phyloP scores from a whole-genome alignment of 176 grass and related monocot genomes.

The Rhynchospora tenuis region DNA sequence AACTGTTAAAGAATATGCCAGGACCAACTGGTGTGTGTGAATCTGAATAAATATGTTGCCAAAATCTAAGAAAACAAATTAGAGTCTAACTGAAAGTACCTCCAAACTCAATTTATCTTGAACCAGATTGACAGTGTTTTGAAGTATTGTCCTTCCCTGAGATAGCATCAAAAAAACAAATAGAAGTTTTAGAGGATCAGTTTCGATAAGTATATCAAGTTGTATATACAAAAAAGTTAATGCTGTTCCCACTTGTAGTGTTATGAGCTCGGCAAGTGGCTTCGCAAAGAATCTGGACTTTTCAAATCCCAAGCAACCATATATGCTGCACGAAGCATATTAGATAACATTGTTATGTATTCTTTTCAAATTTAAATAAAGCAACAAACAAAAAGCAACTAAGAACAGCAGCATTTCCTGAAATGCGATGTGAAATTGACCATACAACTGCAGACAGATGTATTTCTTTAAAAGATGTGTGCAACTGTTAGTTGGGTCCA shows the following conservation, averaged over 20 bases:
- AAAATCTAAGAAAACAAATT: not conserved
- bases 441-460: not conserved
- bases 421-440: not conserved
- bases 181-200: slow-evolving; percentile 15
- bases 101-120: slow-evolving; percentile 96
- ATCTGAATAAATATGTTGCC: not conserved
- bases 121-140: slow-evolving; percentile 91
- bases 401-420: not conserved
- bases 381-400: not conserved
- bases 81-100: slow-evolving; percentile 33
- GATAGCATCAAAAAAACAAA: slow-evolving; percentile 23
- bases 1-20: slow-evolving; percentile 8
- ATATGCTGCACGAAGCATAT: slow-evolving; percentile 59
- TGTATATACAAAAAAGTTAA: slow-evolving; percentile 14
- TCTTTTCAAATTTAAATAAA: slow-evolving; percentile 15
- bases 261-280: slow-evolving; percentile 95
- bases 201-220: slow-evolving; percentile 13
- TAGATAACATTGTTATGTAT: slow-evolving; percentile 30
- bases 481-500: not conserved
- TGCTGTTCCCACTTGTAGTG: slow-evolving; percentile 65
- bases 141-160: slow-evolving; percentile 96
- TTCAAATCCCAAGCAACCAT: slow-evolving; percentile 95
- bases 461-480: not conserved
- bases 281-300: slow-evolving; percentile 96
- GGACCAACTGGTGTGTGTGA: not conserved